phyloP scores from a whole-genome alignment of 495 filamentous ascomycete genomes.

The Neurospora sp. region DNA sequence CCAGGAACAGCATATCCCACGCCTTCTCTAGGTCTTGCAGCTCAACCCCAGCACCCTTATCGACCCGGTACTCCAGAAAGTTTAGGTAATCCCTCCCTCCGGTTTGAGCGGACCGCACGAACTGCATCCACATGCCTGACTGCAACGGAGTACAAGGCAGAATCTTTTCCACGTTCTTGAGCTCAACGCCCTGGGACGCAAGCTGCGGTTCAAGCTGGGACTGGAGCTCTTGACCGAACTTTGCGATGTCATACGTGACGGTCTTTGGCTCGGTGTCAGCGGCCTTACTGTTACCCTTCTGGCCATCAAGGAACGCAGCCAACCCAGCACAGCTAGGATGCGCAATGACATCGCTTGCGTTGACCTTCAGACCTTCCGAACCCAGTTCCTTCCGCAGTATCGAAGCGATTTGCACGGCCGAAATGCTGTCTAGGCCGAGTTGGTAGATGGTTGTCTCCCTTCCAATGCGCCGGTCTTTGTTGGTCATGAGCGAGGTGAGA shows the following conservation, averaged over 20 bases:
- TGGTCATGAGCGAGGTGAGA: constrained; percentile 45
- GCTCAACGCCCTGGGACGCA: background rate
- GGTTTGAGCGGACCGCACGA: constrained; percentile 31
- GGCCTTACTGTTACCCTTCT: no score
- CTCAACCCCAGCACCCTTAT: background rate
- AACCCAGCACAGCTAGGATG: constrained; percentile 43
- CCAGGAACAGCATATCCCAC: constrained; percentile 43
- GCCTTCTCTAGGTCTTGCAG: constrained; percentile 33
- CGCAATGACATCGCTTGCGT: constrained; percentile 60
- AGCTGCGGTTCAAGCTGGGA: constrained; percentile 18
- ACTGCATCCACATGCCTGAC: constrained; percentile 48
- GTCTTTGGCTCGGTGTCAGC: no score
- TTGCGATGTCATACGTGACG: constrained; percentile 31
- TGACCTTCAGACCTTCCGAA: constrained; percentile 37
- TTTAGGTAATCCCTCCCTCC: constrained; percentile 53
- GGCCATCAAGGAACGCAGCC: constrained; percentile 6
- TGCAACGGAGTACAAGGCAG: constrained; percentile 58
- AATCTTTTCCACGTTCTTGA: constrained; percentile 30
- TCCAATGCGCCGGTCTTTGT: constrained; percentile 43
- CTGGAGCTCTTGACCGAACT: constrained; percentile 27
- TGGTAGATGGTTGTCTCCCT: constrained; percentile 62
- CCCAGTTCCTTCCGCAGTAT: constrained; percentile 39
- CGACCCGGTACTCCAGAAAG: constrained; percentile 38
- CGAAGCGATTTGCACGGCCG: constrained; percentile 65
- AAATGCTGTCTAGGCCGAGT: constrained; percentile 82